Percentiles rank a stretch among this genome's conserved stretches.
Conservation (phyloP, 352 stramenopile species). For the Thalassiosira hispida region DNA sequence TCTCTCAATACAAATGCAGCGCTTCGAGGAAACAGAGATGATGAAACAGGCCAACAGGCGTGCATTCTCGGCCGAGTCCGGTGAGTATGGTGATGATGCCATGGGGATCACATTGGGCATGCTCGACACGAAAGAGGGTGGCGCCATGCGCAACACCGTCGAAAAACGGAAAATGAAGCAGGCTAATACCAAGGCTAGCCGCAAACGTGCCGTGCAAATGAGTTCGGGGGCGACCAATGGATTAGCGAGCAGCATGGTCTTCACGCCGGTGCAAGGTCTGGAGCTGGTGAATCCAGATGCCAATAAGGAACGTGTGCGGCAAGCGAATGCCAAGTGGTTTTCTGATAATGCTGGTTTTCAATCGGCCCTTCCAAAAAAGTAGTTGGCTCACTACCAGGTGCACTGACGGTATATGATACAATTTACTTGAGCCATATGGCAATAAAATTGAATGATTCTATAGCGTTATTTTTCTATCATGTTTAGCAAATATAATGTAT, state of each 20-base stretch:
- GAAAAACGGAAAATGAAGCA: constrained; percentile 93
- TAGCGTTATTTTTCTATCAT: too few relatives aligned
- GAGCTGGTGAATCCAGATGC: constrained; percentile 97
- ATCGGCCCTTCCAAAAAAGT: constrained; percentile 89
- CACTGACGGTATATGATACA: not conserved
- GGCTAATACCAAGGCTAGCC: constrained; percentile 86
- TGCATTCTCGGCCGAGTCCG: constrained; percentile 90
- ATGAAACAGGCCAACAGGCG: constrained; percentile 96
- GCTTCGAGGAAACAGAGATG: constrained; percentile 96
- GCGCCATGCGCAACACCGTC: constrained; percentile 88
- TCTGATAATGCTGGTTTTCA: constrained; percentile 94
- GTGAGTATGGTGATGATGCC: constrained; percentile 97
- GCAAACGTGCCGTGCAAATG: constrained; percentile 74
- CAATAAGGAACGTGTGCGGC: constrained; percentile 88
- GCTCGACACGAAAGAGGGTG: constrained; percentile 87
- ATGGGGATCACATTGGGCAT: constrained; percentile 96
- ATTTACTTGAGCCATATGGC: constrained; percentile 1
- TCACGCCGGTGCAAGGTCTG: constrained; percentile 96
- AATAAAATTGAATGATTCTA: too few relatives aligned
- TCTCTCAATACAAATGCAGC: constrained; percentile 26
- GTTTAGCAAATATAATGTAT: too few relatives aligned
- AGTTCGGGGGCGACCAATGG: constrained; percentile 82
- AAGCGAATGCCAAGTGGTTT: constrained; percentile 98
- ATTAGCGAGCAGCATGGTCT: constrained; percentile 95
- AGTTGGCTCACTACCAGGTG: constrained; percentile 13